Evolutionary conservation across 2,329 filamentous ascomycete species (phyloP), one percentile per base, ranked within the genome.

Genomic region (Ceratocystis colombiana): DNA sequence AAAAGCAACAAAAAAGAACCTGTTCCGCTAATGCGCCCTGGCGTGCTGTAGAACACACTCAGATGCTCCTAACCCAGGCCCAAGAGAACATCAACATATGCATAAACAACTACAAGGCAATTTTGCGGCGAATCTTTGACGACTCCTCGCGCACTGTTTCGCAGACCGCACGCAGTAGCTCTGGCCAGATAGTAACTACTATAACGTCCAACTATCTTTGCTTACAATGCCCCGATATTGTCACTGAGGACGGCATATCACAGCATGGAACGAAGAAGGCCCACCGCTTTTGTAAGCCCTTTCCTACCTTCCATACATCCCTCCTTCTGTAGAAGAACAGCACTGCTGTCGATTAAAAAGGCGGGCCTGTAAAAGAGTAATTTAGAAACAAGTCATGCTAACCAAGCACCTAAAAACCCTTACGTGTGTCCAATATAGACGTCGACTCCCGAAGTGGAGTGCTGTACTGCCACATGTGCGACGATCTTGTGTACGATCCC

Each of bases 401-500:
- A 75, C 72, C 71, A 63, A 30, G 28, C 8, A 25, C 55, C 55
- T 30, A 7, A 20, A 5, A 64, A 50, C n/a, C 7, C 22, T 45
- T 53, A 6, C 48, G 4, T 53, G 48, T 25, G 25, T 53, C 4
- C 48, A 41, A 53, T 53, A 45, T 70, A 91, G 88, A 88, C 72
- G 87, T 92, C 48, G 89, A 94, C 72, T 93, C 89, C 28, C 80
- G 85, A 67, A 87, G 82, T 70, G 89, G 89, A 48, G 82, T 84
- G 62, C 77, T 94, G 5, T 93, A 88, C 75, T 94, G 89, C 74
- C 87, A 90, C 70, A 86, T 90, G 73, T 94, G 89, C 73, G 84
- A 88, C 72, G 89, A 94, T 73, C 85, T 90, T 69, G 86, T 94
- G 41, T 93, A 89, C 80, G 89, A 94, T 71, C 88, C 88, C 5